Percentiles rank a stretch among this genome's conserved stretches.
Conservation (phyloP, 2,329 filamentous ascomycete species). For the Pseudocercospora macadamiae region DNA sequence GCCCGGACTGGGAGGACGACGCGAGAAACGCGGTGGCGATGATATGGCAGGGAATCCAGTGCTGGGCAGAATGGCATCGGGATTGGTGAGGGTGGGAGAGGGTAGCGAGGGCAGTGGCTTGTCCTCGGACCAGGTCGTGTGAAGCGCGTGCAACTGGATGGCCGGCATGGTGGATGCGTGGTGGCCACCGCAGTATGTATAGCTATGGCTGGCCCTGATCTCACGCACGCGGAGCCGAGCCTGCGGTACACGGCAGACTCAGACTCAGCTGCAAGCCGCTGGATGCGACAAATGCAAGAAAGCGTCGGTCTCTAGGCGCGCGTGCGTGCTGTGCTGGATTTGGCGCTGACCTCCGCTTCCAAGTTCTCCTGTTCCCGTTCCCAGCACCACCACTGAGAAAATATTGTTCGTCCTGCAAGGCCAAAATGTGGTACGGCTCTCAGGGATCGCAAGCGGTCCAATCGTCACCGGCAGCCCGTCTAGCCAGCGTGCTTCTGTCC, state of each 20-base stretch:
- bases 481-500: not conserved
- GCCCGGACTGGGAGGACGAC: slow-evolving; percentile 34
- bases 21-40: slow-evolving; percentile 26
- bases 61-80: slow-evolving; percentile 88
- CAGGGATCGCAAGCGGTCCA: not conserved
- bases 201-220: not conserved
- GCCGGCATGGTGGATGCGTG: slow-evolving; percentile 7
- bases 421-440: not conserved
- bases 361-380: not conserved
- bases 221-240: not conserved
- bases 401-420: not conserved
- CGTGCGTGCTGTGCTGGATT: too few relatives aligned
- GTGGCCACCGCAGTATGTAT: not conserved
- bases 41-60: slow-evolving; percentile 34
- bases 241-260: not conserved
- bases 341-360: too few relatives aligned
- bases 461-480: not conserved
- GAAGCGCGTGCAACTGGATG: slow-evolving; percentile 18
- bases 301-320: not conserved
- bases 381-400: not conserved
- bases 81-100: slow-evolving; percentile 87
- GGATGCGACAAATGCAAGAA: not conserved
- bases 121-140: slow-evolving; percentile 21
- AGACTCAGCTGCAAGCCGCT: slow-evolving; percentile 2
- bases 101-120: slow-evolving; percentile 54